Base-by-base conservation (phyloP, 2,329 filamentous ascomycete species). In the Xylaria sp. region DNA sequence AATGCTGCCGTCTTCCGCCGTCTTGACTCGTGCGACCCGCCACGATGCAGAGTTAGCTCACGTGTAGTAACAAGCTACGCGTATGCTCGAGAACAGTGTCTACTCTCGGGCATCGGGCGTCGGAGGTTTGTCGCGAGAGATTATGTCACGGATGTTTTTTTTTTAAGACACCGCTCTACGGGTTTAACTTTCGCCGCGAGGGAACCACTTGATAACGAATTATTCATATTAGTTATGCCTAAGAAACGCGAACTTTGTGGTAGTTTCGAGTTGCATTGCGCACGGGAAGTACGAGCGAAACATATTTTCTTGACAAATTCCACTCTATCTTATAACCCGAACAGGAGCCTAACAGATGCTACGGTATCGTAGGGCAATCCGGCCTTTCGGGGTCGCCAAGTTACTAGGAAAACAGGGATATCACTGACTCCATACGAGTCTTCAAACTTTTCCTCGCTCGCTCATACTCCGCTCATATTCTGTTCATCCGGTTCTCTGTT, bases 11-110 rank as follows among this genome's bases (percentile, higher is more conserved):
- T 49, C 38, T 19, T 37, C 62, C 52, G 46, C 44, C n/a, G 17
- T 43, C 40, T 49, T 63, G 59, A 65, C 62, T 65, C 62, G 52
- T 54, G 43, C 21, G 53, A 55, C 56, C 59, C 55, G 59, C 54
- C 31, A 44, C 29, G 44, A 62, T 33, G 40, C 31, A 51, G 49
- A 49, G 41, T 9, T 44, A 19, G 62, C 59, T 63, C 54, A 62
- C 62, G 62, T 65, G 58, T 57, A 57, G 23, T 25, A 29, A 33
- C n/a, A 37, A 29, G 17, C 21, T 54, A 41, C 25, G n/a, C 19
- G 58, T 38, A 19, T 57, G 27, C 31, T 29, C n/a, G 17, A 29
- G 17, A 37, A 47, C 19, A 33, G 19, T 27, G 27, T 40, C 44
- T 43, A 33, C 10, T 13, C 25, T 44, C 31, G 31, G 31, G 25